Evolutionary conservation across 2,329 filamentous ascomycete genomes (phyloP).

Genomic region (Ceratocystis eucalypticola): DNA sequence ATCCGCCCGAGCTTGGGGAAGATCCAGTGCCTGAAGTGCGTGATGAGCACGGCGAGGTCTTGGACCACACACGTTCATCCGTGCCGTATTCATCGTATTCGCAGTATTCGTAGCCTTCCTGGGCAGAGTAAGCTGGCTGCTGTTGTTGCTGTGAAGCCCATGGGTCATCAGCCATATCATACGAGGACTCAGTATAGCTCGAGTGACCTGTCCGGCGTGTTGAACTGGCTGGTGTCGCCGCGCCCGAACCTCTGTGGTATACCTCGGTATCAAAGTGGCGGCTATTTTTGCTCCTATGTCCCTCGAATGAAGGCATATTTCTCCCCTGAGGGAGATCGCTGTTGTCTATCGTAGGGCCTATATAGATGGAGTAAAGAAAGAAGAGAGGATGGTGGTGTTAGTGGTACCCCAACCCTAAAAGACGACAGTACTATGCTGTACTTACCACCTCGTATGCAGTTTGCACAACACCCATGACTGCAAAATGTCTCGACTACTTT

Average conservation of each 20-base stretch:
- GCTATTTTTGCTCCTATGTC: background rate
- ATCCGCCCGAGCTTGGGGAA: background rate
- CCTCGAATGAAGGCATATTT: background rate
- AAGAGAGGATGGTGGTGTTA: background rate
- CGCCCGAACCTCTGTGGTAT: background rate
- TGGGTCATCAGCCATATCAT: background rate
- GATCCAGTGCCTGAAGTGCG: background rate
- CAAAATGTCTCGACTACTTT: conserved; percentile 33
- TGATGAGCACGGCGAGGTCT: conserved; percentile 2
- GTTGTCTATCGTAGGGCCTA: background rate
- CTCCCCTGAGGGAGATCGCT: background rate
- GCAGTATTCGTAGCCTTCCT: background rate
- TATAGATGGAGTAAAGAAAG: background rate
- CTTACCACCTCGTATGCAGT: conserved; percentile 35
- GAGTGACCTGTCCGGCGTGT: background rate
- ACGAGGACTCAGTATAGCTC: background rate
- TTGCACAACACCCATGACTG: conserved; percentile 40
- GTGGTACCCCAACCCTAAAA: background rate
- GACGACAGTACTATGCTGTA: conserved; percentile 11
- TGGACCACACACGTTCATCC: background rate
- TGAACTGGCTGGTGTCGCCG: background rate
- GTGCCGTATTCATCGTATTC: background rate
- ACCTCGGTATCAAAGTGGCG: background rate
- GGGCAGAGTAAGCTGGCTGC: background rate
- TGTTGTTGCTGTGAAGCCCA: conserved; percentile 1